phyloP scores from a whole-genome alignment of 23 red algal species.

The Agarophyton chilense region DNA sequence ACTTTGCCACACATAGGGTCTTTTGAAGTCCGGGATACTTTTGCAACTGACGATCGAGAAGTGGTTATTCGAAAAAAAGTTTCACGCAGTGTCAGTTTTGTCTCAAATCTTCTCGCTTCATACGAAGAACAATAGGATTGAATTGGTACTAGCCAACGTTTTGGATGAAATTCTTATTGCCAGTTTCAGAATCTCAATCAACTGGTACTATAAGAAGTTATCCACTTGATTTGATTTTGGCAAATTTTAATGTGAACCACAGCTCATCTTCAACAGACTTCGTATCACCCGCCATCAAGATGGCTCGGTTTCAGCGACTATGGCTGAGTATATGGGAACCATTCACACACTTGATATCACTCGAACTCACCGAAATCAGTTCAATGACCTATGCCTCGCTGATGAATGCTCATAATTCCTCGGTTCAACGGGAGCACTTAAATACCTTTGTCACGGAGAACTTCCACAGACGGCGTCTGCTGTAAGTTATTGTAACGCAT shows the following conservation, averaged over 20 bases:
- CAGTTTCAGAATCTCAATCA: too few species aligned
- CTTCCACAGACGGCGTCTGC: neutral
- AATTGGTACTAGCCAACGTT: neutral
- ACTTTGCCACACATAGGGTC: neutral
- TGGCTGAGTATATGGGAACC: constrained; percentile 38
- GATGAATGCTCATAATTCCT: neutral
- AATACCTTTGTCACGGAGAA: too few species aligned
- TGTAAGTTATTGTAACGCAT: neutral
- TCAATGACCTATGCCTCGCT: neutral
- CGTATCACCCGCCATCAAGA: too few species aligned
- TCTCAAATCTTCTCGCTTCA: neutral
- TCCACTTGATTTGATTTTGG: too few species aligned
- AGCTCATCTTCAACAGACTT: too few species aligned
- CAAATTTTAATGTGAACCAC: too few species aligned
- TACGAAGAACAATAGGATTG: neutral
- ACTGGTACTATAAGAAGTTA: too few species aligned
- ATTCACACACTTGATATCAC: neutral
- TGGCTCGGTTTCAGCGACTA: neutral
- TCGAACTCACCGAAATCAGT: too few species aligned
- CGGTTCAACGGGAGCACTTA: neutral
- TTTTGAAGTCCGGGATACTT: constrained; percentile 1
- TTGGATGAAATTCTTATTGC: neutral
- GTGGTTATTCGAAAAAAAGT: neutral
- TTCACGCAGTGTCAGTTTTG: neutral
- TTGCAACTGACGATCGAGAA: neutral